Evolutionary conservation across 495 filamentous ascomycete genomes (phyloP).

Genomic region (Thozetella sp.): DNA sequence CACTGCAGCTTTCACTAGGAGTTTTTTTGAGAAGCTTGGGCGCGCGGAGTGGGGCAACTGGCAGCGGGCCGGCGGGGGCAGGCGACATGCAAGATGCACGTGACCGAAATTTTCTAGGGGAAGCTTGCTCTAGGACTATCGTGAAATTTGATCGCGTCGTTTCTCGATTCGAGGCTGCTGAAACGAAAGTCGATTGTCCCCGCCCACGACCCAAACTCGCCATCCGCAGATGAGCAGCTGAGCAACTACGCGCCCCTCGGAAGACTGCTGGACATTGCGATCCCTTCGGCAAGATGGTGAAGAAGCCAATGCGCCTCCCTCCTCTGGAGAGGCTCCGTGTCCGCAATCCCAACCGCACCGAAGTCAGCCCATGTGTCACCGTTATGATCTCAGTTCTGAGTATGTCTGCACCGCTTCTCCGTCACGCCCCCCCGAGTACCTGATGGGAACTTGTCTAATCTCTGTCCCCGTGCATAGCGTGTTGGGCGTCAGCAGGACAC

Average conservation of each 20-base stretch:
- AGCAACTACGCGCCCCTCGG: no score
- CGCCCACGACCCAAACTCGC: no score
- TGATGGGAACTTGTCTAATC: background rate
- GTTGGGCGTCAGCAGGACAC: slow-evolving; percentile 91
- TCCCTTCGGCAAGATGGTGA: no score
- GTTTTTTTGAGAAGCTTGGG: background rate
- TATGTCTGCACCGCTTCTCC: slow-evolving; percentile 46
- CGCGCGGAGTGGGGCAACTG: background rate
- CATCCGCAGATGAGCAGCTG: no score
- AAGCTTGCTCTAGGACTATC: background rate
- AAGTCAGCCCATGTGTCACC: slow-evolving; percentile 76
- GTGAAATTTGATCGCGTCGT: background rate
- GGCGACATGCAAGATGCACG: no score
- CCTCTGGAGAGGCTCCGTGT: slow-evolving; percentile 85
- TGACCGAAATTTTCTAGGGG: background rate
- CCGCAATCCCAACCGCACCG: slow-evolving; percentile 73
- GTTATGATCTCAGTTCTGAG: slow-evolving; percentile 91
- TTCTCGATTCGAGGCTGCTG: no score
- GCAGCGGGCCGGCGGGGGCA: no score
- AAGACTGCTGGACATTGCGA: no score
- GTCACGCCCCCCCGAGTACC: background rate
- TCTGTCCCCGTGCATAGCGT: slow-evolving; percentile 57
- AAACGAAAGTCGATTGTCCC: background rate
- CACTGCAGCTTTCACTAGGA: background rate
- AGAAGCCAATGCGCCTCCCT: slow-evolving; percentile 70